Conservation (phyloP, 1,284 basidiomycete species). For the Tranzscheliella williamsii region DNA sequence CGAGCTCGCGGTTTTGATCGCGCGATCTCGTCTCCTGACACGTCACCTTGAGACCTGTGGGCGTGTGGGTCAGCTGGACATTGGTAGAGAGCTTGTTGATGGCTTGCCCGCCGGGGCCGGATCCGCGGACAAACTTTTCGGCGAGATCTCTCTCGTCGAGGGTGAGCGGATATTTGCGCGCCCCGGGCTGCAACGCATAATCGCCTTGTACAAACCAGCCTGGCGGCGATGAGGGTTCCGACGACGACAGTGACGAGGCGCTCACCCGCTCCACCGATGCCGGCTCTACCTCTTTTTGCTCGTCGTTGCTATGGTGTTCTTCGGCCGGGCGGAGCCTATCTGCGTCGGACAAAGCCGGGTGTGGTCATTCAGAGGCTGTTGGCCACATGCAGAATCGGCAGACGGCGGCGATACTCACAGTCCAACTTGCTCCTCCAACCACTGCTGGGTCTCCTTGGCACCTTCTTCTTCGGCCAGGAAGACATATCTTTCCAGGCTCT, state of each 20-base stretch:
- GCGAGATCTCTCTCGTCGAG: slow-evolving; percentile 50
- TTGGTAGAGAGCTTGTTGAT: slow-evolving; percentile 58
- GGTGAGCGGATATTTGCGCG: slow-evolving; percentile 49
- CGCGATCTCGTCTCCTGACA: slow-evolving; percentile 52
- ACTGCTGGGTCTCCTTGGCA: slow-evolving; percentile 25
- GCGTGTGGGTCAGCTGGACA: slow-evolving; percentile 47
- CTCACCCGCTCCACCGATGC: no score
- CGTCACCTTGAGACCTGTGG: slow-evolving; percentile 48
- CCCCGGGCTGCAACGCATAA: slow-evolving; percentile 38
- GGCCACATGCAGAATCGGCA: no score
- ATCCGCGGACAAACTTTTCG: slow-evolving; percentile 57
- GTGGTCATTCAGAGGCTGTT: no score
- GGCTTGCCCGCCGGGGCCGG: slow-evolving; percentile 57
- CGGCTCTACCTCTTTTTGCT: no score
- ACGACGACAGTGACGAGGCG: no score
- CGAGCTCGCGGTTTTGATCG: slow-evolving; percentile 46
- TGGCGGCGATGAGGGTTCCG: slow-evolving; percentile 6
- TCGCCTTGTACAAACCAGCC: slow-evolving; percentile 44
- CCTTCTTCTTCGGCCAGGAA: slow-evolving; percentile 36
- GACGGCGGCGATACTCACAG: slow-evolving; percentile 56
- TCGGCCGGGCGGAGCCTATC: no score
- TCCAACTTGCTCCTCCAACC: slow-evolving; percentile 55
- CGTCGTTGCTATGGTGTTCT: no score
- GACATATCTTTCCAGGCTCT: slow-evolving; percentile 47
- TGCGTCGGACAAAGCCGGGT: no score